Evolutionary conservation across 1,139 yeast species (phyloP).

Genomic region (Yamadazyma aaseri): DNA sequence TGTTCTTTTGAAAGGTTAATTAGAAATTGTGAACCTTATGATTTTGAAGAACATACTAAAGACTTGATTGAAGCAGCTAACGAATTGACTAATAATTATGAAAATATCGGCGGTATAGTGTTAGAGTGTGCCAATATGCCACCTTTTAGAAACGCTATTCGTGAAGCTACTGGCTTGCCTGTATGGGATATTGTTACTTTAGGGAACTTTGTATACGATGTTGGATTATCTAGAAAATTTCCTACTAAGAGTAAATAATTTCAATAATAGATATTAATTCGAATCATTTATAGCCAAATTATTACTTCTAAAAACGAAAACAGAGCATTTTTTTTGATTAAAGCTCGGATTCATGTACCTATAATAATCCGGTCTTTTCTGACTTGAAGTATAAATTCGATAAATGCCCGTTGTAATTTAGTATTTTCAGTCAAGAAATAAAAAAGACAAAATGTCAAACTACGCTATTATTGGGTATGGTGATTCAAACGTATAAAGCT

Average conservation of each 20-base stretch:
- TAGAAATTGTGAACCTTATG: constrained; percentile 20
- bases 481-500: too few relatives aligned
- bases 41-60: constrained; percentile 16
- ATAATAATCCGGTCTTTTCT: too few relatives aligned
- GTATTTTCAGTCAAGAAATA: too few relatives aligned
- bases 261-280: too few relatives aligned
- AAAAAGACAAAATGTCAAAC: constrained; percentile 1
- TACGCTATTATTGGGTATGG: constrained; percentile 8
- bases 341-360: too few relatives aligned
- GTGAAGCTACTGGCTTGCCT: constrained; percentile 14
- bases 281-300: too few relatives aligned
- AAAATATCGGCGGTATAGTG: constrained; percentile 21
- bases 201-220: constrained; percentile 12
- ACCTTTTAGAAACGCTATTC: constrained; percentile 21
- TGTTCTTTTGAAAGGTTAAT: constrained; percentile 19
- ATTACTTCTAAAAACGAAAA: too few relatives aligned
- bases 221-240: constrained; percentile 10
- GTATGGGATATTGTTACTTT: constrained; percentile 24
- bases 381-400: too few relatives aligned
- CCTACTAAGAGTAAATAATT: constrained; percentile 2
- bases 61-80: constrained; percentile 14
- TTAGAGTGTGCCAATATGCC: constrained; percentile 29
- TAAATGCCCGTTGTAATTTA: too few relatives aligned
- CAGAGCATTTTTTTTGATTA: too few relatives aligned
- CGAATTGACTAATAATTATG: constrained; percentile 14